phyloP scores from a whole-genome alignment of 1,284 basidiomycete genomes.

The Trametes polyzona region DNA sequence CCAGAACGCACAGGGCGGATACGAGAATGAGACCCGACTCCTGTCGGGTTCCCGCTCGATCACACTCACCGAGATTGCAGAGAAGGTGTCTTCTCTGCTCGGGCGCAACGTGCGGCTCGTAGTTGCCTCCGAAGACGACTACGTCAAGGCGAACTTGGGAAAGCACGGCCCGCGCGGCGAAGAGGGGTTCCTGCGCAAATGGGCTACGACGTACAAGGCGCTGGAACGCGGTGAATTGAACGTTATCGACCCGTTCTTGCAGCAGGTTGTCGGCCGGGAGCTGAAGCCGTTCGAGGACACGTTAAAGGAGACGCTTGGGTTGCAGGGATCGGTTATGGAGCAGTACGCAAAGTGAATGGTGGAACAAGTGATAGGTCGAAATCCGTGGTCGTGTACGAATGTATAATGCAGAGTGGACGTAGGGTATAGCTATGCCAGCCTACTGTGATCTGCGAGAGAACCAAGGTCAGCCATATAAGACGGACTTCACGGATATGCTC shows the following conservation, averaged over 20 bases:
- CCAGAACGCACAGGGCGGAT: constrained; percentile 34
- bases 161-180: constrained; percentile 24
- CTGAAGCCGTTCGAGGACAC: constrained; percentile 34
- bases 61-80: constrained; percentile 32
- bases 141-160: constrained; percentile 28
- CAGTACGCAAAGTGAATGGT: constrained; percentile 21
- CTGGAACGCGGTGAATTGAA: constrained; percentile 34
- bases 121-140: constrained; percentile 34
- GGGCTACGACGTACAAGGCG: constrained; percentile 38
- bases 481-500: neutral
- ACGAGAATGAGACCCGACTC: constrained; percentile 34
- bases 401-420: no score
- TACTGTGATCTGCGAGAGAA: neutral
- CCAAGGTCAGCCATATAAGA: neutral
- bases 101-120: constrained; percentile 28
- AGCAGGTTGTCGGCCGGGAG: constrained; percentile 32
- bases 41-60: constrained; percentile 34
- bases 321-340: constrained; percentile 16
- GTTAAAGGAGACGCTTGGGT: constrained; percentile 24
- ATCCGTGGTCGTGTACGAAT: neutral
- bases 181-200: constrained; percentile 34
- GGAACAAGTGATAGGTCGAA: neutral
- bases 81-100: constrained; percentile 27
- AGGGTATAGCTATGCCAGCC: neutral
- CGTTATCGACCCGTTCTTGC: constrained; percentile 34